Conservation (phyloP, 202 grass and related monocot species). For the Thinopyrum obtusiflorum region DNA sequence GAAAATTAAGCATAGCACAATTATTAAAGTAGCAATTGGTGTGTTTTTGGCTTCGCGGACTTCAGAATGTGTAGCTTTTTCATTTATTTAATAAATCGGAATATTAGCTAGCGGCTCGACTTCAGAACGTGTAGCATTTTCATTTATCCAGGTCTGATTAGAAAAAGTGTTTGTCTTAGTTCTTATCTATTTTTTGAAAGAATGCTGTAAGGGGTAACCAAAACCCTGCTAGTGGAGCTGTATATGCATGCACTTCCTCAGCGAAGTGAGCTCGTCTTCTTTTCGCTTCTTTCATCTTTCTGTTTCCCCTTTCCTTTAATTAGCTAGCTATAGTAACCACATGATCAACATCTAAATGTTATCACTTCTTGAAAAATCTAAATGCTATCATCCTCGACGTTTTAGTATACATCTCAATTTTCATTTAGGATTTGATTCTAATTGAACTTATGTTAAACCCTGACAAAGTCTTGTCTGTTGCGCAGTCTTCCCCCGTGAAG, state of each 20-base stretch:
- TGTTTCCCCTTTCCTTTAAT: neutral
- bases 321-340: neutral
- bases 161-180: neutral
- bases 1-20: no score
- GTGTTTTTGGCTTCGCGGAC: no score
- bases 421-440: neutral
- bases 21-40: no score
- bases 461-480: constrained; percentile 20
- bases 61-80: no score
- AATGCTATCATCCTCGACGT: neutral
- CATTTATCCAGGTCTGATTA: neutral
- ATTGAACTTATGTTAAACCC: neutral
- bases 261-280: no score
- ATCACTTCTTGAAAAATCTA: neutral
- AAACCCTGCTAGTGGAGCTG: no score
- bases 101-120: neutral
- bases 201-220: no score
- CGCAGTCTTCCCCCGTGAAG: constrained; percentile 25
- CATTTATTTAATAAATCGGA: no score
- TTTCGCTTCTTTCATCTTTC: neutral
- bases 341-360: neutral
- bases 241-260: no score
- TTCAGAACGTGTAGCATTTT: neutral
- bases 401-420: neutral
- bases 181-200: no score